Percentiles rank a stretch among this genome's conserved stretches.
Evolutionary conservation across 371 early-diverging fungal species (phyloP).

Genomic region (Apophysomyces variabilis): DNA sequence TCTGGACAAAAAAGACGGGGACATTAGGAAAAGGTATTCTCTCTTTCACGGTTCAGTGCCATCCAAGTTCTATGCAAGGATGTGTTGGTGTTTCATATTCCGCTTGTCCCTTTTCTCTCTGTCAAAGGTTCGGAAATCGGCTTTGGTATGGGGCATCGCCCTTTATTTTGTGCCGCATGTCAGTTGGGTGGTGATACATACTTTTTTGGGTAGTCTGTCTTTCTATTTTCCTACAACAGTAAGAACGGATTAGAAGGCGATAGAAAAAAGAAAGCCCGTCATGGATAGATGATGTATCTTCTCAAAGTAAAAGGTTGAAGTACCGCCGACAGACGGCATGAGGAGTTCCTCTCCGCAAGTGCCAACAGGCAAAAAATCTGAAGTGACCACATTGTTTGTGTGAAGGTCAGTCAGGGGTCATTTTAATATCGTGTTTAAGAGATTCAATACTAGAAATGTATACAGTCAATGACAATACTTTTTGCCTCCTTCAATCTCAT

Average conservation of each 20-base stretch:
- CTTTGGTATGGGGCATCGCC: constrained; percentile 8
- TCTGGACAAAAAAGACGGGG: background rate
- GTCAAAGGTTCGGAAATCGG: constrained; percentile 12
- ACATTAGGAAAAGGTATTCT: background rate
- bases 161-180: constrained; percentile 7
- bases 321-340: constrained; percentile 1
- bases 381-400: constrained; percentile 67
- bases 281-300: background rate
- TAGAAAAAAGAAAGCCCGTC: background rate
- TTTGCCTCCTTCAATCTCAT: background rate
- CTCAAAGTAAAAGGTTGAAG: constrained; percentile 1
- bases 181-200: background rate
- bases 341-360: background rate
- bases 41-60: background rate
- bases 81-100: constrained; percentile 6
- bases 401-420: constrained; percentile 91
- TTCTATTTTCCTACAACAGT: background rate
- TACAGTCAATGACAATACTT: background rate
- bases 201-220: constrained; percentile 2
- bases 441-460: constrained; percentile 67
- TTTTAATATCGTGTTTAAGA: constrained; percentile 91
- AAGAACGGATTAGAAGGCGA: background rate
- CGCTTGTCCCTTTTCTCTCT: constrained; percentile 3
- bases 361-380: constrained; percentile 16
- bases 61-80: constrained; percentile 11